A percentile compares a stretch with the other conserved stretches of the same genome.
Evolutionary conservation across 2,329 filamentous ascomycete species (phyloP).

Genomic region (Scorias spongiosa): DNA sequence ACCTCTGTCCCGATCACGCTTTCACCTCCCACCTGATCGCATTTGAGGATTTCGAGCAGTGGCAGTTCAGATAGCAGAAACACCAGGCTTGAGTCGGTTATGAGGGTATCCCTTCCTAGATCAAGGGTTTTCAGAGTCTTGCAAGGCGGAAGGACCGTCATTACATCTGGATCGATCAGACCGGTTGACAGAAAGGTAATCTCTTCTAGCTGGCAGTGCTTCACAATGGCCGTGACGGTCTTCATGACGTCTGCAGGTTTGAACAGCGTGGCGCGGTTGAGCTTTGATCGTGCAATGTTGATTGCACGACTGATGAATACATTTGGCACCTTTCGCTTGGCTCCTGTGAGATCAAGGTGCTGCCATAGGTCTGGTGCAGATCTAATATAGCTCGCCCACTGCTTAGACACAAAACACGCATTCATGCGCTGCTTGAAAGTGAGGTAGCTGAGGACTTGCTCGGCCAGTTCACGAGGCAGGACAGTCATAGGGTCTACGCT

Average conservation of each 20-base stretch:
- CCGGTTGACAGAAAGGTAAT: conserved; percentile 16
- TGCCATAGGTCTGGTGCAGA: conserved; percentile 35
- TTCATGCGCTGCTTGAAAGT: conserved; percentile 32
- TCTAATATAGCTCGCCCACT: conserved; percentile 38
- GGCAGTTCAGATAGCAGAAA: too few relatives aligned
- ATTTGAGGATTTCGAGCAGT: conserved; percentile 1
- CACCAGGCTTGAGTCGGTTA: background rate
- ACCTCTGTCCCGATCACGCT: background rate
- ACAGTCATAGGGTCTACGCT: conserved; percentile 37
- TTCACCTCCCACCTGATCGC: background rate
- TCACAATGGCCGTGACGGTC: conserved; percentile 22
- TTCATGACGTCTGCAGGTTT: conserved; percentile 26
- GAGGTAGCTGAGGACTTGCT: conserved; percentile 37
- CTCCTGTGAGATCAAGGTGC: conserved; percentile 36
- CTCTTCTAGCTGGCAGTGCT: conserved; percentile 19
- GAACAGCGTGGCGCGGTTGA: conserved; percentile 21
- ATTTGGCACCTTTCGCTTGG: conserved; percentile 27
- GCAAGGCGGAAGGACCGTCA: conserved; percentile 6
- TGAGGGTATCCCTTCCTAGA: conserved; percentile 2
- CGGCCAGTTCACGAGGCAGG: conserved; percentile 39
- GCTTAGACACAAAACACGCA: conserved; percentile 39
- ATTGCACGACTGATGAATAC: conserved; percentile 29
- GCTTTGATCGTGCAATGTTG: conserved; percentile 21
- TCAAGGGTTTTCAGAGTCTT: conserved; percentile 8
- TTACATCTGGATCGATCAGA: conserved; percentile 8